phyloP scores from a whole-genome alignment of 2,329 filamentous ascomycete species.

The Fonsecaea erecta region DNA sequence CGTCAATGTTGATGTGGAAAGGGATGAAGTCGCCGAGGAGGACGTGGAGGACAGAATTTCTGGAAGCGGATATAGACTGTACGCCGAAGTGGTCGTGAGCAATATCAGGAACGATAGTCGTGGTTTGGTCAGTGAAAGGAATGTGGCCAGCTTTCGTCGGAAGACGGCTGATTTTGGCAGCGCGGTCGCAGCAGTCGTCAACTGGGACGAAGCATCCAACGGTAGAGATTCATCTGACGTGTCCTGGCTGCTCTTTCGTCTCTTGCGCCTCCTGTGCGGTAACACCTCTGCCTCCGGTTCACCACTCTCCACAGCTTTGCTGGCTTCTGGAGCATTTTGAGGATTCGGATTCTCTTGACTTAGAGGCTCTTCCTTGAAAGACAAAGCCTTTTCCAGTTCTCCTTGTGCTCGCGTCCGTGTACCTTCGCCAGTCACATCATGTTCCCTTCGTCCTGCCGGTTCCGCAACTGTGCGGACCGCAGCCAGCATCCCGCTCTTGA shows the following conservation, averaged over 20 bases:
- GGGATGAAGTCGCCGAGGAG: slow-evolving; percentile 78
- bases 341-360: not conserved
- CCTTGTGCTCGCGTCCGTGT: slow-evolving; percentile 11
- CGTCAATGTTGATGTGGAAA: slow-evolving; percentile 78
- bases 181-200: slow-evolving; percentile 61
- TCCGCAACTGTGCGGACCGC: slow-evolving; percentile 32
- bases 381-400: slow-evolving; percentile 16
- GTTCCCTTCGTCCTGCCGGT: slow-evolving; percentile 4
- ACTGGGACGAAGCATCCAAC: slow-evolving; percentile 64
- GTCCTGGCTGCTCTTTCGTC: slow-evolving; percentile 25
- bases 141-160: slow-evolving; percentile 73
- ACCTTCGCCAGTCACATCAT: not conserved
- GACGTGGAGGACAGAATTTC: slow-evolving; percentile 74
- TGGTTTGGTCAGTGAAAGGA: slow-evolving; percentile 92
- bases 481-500: slow-evolving; percentile 36
- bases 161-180: slow-evolving; percentile 61
- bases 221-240: slow-evolving; percentile 49
- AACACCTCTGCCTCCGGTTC: slow-evolving; percentile 23
- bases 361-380: slow-evolving; percentile 3
- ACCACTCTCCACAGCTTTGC: not conserved
- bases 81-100: slow-evolving; percentile 86
- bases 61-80: slow-evolving; percentile 90
- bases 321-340: slow-evolving; percentile 1
- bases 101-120: slow-evolving; percentile 90
- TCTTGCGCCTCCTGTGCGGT: slow-evolving; percentile 35